Evolutionary conservation across 768 basidiomycete genomes (phyloP).

Genomic region (Botryobasidium botryosum): DNA sequence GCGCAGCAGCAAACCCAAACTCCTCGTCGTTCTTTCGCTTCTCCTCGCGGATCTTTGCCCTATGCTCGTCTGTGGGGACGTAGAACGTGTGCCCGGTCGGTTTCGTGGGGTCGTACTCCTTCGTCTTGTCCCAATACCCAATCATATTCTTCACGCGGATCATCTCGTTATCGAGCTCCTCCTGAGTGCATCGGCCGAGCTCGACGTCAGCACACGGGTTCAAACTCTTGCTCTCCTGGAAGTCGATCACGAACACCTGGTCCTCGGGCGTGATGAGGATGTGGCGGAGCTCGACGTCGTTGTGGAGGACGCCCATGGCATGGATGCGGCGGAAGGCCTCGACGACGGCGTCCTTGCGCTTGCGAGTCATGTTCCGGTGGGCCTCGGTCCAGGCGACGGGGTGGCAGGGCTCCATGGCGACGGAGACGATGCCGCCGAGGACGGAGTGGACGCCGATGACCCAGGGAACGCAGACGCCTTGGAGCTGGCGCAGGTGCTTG

Average conservation of each 20-base stretch:
- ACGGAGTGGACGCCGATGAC: neutral
- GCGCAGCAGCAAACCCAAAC: neutral
- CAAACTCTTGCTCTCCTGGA: constrained; percentile 2
- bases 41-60: neutral
- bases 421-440: neutral
- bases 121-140: neutral
- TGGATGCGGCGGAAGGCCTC: constrained; percentile 1
- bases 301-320: constrained; percentile 4
- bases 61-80: constrained; percentile 1
- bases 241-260: constrained; percentile 6
- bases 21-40: neutral
- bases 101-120: neutral
- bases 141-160: neutral
- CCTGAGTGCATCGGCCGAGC: constrained; percentile 2
- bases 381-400: constrained; percentile 1
- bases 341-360: constrained; percentile 2
- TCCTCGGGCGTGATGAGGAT: constrained; percentile 4
- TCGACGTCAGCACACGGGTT: constrained; percentile 2
- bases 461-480: constrained; percentile 2
- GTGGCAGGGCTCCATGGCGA: constrained; percentile 1
- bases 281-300: constrained; percentile 7
- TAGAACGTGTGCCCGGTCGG: neutral
- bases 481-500: neutral
- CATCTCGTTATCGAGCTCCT: constrained; percentile 4
- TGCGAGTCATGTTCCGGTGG: neutral